Percentiles rank a stretch among this genome's conserved stretches.
Conservation (phyloP, 2,329 filamentous ascomycete genomes). For the Fusarium burgessii region DNA sequence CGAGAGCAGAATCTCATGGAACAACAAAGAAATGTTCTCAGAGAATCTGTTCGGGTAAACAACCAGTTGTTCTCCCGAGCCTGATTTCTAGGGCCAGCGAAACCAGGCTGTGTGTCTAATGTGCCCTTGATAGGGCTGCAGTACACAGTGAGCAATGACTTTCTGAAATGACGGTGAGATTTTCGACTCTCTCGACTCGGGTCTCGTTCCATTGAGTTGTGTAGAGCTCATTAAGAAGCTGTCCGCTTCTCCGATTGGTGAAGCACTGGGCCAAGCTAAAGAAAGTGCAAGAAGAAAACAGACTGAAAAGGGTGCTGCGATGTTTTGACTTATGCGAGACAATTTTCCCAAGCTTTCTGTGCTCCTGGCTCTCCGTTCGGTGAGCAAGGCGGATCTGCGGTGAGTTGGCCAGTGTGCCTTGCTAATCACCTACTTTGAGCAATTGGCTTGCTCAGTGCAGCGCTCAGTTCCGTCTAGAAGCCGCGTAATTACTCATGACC, state of each 20-base stretch:
- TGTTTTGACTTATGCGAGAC: too few relatives aligned
- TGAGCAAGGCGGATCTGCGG: accelerated
- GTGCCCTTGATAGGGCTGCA: not conserved
- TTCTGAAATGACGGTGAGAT: accelerated
- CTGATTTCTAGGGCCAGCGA: not conserved
- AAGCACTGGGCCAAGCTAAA: accelerated
- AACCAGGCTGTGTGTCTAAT: not conserved
- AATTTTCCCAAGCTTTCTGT: accelerated
- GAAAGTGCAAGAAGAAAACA: not conserved
- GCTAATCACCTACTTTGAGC: not conserved
- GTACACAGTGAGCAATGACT: too few relatives aligned
- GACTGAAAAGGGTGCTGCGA: not conserved
- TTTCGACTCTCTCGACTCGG: too few relatives aligned
- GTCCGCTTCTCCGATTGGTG: accelerated
- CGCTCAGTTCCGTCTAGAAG: accelerated
- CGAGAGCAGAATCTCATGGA: not conserved
- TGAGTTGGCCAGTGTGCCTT: accelerated
- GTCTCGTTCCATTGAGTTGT: accelerated
- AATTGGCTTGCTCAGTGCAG: not conserved
- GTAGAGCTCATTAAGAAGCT: accelerated
- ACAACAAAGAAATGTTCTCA: not conserved
- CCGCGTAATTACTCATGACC: accelerated
- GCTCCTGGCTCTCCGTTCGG: not conserved
- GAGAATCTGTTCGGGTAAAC: not conserved
- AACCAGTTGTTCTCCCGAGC: not conserved